Evolutionary conservation across 106 monocot genomes (phyloP).

Genomic region (Ottelia alismoides): DNA sequence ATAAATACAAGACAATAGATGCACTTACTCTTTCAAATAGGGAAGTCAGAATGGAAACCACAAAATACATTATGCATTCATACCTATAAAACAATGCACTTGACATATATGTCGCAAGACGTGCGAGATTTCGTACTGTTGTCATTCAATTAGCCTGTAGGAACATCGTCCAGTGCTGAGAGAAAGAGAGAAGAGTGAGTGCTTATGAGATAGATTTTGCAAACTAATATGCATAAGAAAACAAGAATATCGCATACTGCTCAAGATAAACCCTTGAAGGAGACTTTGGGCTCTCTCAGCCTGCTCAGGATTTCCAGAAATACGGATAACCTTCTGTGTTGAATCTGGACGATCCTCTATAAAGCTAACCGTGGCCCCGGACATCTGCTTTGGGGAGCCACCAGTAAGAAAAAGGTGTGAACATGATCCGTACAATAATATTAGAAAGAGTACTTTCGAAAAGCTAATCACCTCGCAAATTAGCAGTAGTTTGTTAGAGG

Average conservation of each 20-base stretch:
- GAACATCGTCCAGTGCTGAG: constrained; percentile 12
- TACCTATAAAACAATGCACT: no score
- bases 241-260: no score
- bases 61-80: no score
- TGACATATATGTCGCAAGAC: no score
- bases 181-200: constrained; percentile 3
- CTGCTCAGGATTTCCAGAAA: constrained; percentile 93
- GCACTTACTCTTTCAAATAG: no score
- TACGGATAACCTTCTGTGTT: constrained; percentile 58
- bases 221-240: no score
- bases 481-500: constrained; percentile 81
- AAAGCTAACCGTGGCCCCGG: constrained; percentile 70
- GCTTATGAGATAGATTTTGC: not conserved
- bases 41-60: no score
- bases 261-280: constrained; percentile 92
- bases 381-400: constrained; percentile 37
- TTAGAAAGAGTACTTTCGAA: not conserved
- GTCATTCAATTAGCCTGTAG: constrained; percentile 3
- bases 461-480: constrained; percentile 58
- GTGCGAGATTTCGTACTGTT: no score
- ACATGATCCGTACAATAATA: no score
- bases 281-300: constrained; percentile 86
- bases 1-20: no score
- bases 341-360: constrained; percentile 53
- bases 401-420: not conserved